Evolutionary conservation across 495 filamentous ascomycete genomes (phyloP).

Genomic region (Lasiosphaeria hispida): DNA sequence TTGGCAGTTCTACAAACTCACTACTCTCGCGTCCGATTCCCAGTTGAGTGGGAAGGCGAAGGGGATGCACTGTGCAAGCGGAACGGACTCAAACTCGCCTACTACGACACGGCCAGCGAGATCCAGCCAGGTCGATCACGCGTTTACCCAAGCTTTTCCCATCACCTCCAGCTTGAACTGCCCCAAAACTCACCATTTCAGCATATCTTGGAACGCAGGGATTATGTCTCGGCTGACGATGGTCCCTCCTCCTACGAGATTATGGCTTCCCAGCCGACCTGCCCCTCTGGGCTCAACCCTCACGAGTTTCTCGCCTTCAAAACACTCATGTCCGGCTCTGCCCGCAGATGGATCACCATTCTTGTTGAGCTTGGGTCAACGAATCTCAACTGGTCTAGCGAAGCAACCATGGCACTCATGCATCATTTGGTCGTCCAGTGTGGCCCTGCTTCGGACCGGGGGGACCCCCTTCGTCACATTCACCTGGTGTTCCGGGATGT

Average conservation of each 20-base stretch:
- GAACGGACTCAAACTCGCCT: slow-evolving; percentile 29
- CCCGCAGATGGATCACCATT: slow-evolving; percentile 48
- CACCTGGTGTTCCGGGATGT: slow-evolving; percentile 48
- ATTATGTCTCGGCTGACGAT: slow-evolving; percentile 7
- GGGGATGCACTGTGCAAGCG: slow-evolving; percentile 28
- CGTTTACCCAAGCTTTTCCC: slow-evolving; percentile 34
- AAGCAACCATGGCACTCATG: slow-evolving; percentile 42
- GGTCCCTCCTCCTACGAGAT: slow-evolving; percentile 55
- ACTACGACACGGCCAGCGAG: slow-evolving; percentile 24
- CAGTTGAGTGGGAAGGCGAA: slow-evolving; percentile 20
- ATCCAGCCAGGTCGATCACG: slow-evolving; percentile 34
- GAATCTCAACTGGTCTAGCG: slow-evolving; percentile 53
- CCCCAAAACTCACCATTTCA: slow-evolving; percentile 27
- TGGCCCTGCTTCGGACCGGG: slow-evolving; percentile 37
- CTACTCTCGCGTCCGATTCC: slow-evolving; percentile 30
- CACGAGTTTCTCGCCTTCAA: slow-evolving; percentile 55
- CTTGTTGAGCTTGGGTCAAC: slow-evolving; percentile 51
- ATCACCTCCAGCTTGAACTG: slow-evolving; percentile 36
- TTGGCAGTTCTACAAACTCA: slow-evolving; percentile 29
- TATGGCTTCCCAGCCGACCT: slow-evolving; percentile 52
- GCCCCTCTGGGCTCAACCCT: slow-evolving; percentile 43
- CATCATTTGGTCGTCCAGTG: slow-evolving; percentile 45
- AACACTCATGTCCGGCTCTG: slow-evolving; percentile 42
- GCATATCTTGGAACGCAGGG: neutral
- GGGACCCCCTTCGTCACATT: slow-evolving; percentile 34